Evolutionary conservation across 2,329 filamentous ascomycete genomes (phyloP).

Genomic region (Fusarium sp.): DNA sequence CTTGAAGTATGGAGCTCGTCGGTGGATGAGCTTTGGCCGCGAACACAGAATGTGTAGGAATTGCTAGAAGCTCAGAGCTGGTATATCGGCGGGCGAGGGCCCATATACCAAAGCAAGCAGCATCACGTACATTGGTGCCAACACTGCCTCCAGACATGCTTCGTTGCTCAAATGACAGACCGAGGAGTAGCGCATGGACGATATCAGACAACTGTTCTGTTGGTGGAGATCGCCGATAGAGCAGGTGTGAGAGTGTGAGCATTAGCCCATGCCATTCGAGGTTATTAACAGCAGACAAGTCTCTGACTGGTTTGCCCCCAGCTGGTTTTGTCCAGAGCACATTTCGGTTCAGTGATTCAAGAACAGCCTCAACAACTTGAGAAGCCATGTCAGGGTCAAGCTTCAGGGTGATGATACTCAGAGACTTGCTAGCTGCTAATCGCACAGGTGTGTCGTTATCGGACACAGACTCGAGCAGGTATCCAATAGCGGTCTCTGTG

Average conservation of each 20-base stretch:
- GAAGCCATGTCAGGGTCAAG: constrained; percentile 83
- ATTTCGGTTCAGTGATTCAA: constrained; percentile 75
- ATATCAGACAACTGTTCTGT: constrained; percentile 77
- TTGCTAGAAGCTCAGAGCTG: constrained; percentile 78
- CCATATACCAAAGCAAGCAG: constrained; percentile 97
- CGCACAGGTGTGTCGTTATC: constrained; percentile 94
- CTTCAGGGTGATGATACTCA: constrained; percentile 87
- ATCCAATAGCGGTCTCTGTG: constrained; percentile 85
- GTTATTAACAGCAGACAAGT: constrained; percentile 82
- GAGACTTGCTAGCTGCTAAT: constrained; percentile 90
- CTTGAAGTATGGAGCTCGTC: constrained; percentile 73
- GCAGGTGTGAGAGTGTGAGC: constrained; percentile 85
- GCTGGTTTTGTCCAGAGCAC: constrained; percentile 65
- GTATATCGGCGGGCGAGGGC: constrained; percentile 88
- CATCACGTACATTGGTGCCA: constrained; percentile 92
- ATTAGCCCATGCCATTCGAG: constrained; percentile 94
- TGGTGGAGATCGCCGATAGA: constrained; percentile 87
- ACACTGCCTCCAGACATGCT: constrained; percentile 86
- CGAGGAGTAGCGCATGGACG: constrained; percentile 80
- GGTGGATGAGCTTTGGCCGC: constrained; percentile 55
- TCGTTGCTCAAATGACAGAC: constrained; percentile 89
- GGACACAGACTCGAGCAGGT: constrained; percentile 80
- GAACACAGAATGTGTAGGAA: constrained; percentile 65
- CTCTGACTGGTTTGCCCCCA: constrained; percentile 58
- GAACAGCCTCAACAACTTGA: constrained; percentile 88